Percentiles rank a stretch among this genome's conserved stretches.
These are phyloP conservation scores for Marvania coccoides DNA, from an alignment of 139 green algal species.

Conservation along the genomic window DNA sequence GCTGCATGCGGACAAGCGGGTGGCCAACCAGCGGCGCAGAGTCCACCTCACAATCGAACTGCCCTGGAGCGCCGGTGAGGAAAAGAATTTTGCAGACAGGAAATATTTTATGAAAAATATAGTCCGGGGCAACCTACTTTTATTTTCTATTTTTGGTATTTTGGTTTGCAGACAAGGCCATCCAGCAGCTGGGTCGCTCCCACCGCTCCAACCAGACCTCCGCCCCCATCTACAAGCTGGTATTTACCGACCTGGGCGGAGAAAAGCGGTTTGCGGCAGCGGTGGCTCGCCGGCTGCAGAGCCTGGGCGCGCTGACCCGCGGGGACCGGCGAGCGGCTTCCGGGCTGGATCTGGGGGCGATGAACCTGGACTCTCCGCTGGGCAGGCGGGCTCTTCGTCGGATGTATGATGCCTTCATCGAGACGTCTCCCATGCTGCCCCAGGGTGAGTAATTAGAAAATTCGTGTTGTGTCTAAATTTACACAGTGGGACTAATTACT, in stretches of 20 bases:
- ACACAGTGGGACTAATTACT: not conserved
- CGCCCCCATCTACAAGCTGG: slow-evolving; percentile 56
- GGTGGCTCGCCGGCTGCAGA: slow-evolving; percentile 79
- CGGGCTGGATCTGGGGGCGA: slow-evolving; percentile 54
- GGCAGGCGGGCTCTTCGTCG: slow-evolving; percentile 31
- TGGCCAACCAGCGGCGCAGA: slow-evolving; percentile 44
- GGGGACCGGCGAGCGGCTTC: slow-evolving; percentile 77
- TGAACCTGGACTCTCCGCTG: slow-evolving; percentile 68
- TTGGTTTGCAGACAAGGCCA: slow-evolving; percentile 87
- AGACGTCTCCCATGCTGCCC: slow-evolving; percentile 24
- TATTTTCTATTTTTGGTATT: too few species aligned
- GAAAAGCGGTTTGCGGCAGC: slow-evolving; percentile 81
- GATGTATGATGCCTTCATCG: slow-evolving; percentile 58
- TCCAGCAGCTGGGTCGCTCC: slow-evolving; percentile 80
- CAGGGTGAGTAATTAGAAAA: slow-evolving; percentile 13
- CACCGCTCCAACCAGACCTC: slow-evolving; percentile 40
- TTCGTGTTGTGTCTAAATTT: not conserved
- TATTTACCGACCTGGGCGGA: slow-evolving; percentile 69
- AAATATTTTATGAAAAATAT: too few species aligned
- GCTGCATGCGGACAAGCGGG: slow-evolving; percentile 5
- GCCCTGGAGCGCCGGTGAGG: too few species aligned
- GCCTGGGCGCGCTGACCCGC: slow-evolving; percentile 77
- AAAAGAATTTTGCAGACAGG: too few species aligned
- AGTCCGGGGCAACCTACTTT: too few species aligned
- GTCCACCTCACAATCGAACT: slow-evolving; percentile 88